A percentile compares a stretch with the other conserved stretches of the same genome.
Conservation (phyloP, 192 early-diverging fungal species). For the Podila verticillata region DNA sequence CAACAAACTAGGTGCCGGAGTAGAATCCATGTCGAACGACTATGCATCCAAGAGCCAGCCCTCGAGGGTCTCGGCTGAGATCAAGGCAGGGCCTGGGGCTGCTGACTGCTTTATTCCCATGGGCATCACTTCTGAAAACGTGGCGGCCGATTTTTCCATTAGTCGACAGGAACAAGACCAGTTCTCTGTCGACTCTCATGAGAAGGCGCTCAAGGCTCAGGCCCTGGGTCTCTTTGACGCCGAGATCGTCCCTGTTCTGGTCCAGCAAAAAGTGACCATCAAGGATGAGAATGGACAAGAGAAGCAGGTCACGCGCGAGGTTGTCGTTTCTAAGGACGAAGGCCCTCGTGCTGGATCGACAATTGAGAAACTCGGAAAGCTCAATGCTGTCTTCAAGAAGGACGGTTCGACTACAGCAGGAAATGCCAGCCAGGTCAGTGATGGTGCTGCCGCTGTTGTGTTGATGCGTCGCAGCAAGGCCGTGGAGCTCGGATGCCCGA, state of each 20-base stretch:
- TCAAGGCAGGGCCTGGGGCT: conserved; percentile 68
- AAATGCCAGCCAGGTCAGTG: conserved; percentile 95
- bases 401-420: conserved; percentile 90
- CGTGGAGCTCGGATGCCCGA: conserved; percentile 80
- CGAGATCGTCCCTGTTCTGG: conserved; percentile 85
- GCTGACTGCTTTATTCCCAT: conserved; percentile 85
- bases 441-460: conserved; percentile 93
- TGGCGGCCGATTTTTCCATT: conserved; percentile 85
- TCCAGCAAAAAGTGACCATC: conserved; percentile 58
- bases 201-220: conserved; percentile 82
- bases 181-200: conserved; percentile 85
- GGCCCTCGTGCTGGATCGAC: conserved; percentile 86
- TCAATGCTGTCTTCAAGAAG: conserved; percentile 87
- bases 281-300: conserved; percentile 77
- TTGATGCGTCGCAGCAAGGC: conserved; percentile 92
- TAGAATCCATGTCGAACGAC: conserved; percentile 93
- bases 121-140: conserved; percentile 96
- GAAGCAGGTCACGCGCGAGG: conserved; percentile 33
- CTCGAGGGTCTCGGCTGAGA: conserved; percentile 74
- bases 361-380: conserved; percentile 79
- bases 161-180: conserved; percentile 86
- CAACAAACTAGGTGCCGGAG: conserved; percentile 72
- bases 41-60: conserved; percentile 83
- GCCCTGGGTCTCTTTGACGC: conserved; percentile 86
- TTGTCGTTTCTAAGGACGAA: conserved; percentile 85